These are phyloP conservation scores for Phalaenopsis equestris DNA, from an alignment of 106 monocot species.

Conservation along the genomic window DNA sequence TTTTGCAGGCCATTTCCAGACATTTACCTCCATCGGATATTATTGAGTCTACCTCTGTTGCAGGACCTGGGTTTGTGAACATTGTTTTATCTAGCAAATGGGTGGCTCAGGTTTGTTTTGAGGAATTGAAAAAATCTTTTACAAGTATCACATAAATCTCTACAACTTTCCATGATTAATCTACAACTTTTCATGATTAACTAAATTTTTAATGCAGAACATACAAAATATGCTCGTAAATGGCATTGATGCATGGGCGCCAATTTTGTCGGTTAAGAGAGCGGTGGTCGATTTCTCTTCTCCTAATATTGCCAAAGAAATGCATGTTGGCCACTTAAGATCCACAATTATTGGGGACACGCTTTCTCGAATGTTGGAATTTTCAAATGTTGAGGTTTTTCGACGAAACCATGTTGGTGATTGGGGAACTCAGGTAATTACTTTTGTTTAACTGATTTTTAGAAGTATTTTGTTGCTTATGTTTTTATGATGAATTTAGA, in stretches of 20 bases:
- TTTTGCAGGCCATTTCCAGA: constrained; percentile 62
- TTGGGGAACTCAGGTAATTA: constrained; percentile 95
- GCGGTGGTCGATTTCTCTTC: constrained; percentile 95
- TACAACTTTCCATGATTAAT: neutral
- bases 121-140: neutral
- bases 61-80: constrained; percentile 75
- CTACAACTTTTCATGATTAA: no score
- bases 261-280: constrained; percentile 48
- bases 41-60: constrained; percentile 75
- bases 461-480: neutral
- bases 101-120: constrained; percentile 63
- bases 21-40: constrained; percentile 73
- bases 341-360: constrained; percentile 97
- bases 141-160: neutral
- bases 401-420: constrained; percentile 98
- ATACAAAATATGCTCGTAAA: constrained; percentile 73
- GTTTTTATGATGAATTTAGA: neutral
- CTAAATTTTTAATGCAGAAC: constrained; percentile 31
- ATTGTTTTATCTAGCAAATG: constrained; percentile 65
- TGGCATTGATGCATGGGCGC: constrained; percentile 86
- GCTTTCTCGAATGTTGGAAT: constrained; percentile 89
- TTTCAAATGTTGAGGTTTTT: constrained; percentile 86
- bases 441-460: neutral
- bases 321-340: constrained; percentile 98
- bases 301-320: constrained; percentile 98